Conservation (phyloP, 2,329 filamentous ascomycete species). For the Cladophialophora bantiana region DNA sequence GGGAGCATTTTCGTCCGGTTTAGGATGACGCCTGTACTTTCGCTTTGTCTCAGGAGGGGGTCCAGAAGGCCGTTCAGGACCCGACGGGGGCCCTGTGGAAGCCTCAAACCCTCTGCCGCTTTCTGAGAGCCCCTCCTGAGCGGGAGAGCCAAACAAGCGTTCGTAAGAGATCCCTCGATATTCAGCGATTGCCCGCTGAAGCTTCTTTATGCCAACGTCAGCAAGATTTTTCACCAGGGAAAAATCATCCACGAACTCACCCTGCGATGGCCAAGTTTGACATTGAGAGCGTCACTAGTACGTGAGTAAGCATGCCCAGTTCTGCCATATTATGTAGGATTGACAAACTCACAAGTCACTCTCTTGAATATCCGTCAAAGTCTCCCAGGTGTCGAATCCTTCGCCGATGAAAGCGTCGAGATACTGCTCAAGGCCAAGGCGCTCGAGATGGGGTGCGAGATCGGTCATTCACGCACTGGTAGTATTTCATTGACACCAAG, state of each 20-base stretch:
- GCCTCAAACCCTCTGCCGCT: constrained; percentile 49
- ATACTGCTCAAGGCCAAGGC: constrained; percentile 81
- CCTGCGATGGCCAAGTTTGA: constrained; percentile 81
- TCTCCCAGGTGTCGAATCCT: constrained; percentile 86
- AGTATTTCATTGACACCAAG: constrained; percentile 30
- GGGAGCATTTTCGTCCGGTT: constrained; percentile 80
- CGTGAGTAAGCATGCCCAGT: constrained; percentile 18
- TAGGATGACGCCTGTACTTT: constrained; percentile 43
- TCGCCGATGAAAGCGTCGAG: constrained; percentile 75
- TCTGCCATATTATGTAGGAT: background rate
- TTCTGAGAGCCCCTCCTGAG: constrained; percentile 48
- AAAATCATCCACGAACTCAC: constrained; percentile 57
- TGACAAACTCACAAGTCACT: constrained; percentile 71
- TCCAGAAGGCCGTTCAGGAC: constrained; percentile 23
- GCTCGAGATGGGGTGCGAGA: constrained; percentile 71
- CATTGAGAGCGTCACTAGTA: constrained; percentile 71
- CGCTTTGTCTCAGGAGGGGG: constrained; percentile 37
- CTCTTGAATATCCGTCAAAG: constrained; percentile 82
- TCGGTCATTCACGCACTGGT: constrained; percentile 62
- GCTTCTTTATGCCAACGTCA: constrained; percentile 63
- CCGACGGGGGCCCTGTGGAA: constrained; percentile 15
- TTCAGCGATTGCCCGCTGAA: constrained; percentile 83
- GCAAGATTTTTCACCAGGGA: background rate
- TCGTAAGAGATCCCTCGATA: constrained; percentile 68
- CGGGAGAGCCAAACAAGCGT: constrained; percentile 43